Evolutionary conservation across 202 grass and related monocot genomes (phyloP), one percentile per base, ranked within the genome.

Genomic region (Thinopyrum obtusiflorum): DNA sequence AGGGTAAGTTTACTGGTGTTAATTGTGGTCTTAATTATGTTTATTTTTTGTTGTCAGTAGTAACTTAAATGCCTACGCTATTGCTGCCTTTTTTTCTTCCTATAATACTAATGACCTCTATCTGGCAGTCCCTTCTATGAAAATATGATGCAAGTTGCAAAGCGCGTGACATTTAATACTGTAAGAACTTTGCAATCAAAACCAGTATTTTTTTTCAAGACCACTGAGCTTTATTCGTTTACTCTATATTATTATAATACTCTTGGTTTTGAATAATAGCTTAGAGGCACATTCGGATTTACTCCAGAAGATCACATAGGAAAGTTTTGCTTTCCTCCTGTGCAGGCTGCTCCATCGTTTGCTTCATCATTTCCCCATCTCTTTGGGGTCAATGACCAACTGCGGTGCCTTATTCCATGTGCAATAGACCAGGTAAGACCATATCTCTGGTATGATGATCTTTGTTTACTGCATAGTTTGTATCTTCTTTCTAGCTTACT

Each of bases 341-440:
- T 95, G 55, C 95, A 98, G 66, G 95, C 95, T 49, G 95, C 84
- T 76, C 95, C 95, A 82, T 98, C 92, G 71, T 98, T 95, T 65
- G 89, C 95, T 87, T 92, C 87, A 80, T 92, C 92, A 21, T 98
- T 98, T 90, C 95, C 95, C 13, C 95, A 93, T 83, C 88, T 98
- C 86, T 95, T 98, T 35, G 37, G 57, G 57, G 85, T 78, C 46
- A 90, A 92, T 26, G 84, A 86, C 47, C 86, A 95, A 23, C 86
- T 92, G 49, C 92, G 87, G 42, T 98, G 95, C 10, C 88, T 98
- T 44, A 93, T 98, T n/a, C 95, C 95, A 79, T 98, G 92, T 86
- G 95, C 95, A 39, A 95, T 98, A 73, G 95, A 98, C 81, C 92
- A 98, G 92, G 95, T 98, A 79, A 17, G 29, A 33, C 36, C 73